Evolutionary conservation across 2,329 filamentous ascomycete genomes (phyloP).

Genomic region (Colletotrichum theobromicola): DNA sequence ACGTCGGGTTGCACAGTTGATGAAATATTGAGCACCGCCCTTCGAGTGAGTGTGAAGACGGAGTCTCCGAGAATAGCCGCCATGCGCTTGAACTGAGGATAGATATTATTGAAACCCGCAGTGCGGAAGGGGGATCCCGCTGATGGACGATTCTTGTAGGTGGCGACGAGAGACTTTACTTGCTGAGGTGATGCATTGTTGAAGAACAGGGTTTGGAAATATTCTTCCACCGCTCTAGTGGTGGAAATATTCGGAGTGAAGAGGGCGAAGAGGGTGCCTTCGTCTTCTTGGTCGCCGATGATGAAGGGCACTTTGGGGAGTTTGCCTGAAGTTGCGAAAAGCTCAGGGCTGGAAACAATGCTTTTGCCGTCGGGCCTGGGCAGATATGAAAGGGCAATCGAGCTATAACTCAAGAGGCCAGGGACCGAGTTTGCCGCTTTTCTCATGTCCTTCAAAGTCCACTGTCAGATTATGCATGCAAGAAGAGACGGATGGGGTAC

Average conservation of each 20-base stretch:
- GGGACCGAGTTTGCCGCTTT: slow-evolving; percentile 65
- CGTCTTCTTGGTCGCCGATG: slow-evolving; percentile 68
- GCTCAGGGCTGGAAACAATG: slow-evolving; percentile 59
- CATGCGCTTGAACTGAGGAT: slow-evolving; percentile 69
- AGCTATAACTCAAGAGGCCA: slow-evolving; percentile 57
- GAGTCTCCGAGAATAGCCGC: slow-evolving; percentile 68
- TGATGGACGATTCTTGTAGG: slow-evolving; percentile 54
- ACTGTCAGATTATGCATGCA: slow-evolving; percentile 59
- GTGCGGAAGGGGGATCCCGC: slow-evolving; percentile 68
- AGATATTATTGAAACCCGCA: slow-evolving; percentile 60
- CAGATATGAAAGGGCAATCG: slow-evolving; percentile 64
- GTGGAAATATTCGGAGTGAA: slow-evolving; percentile 63
- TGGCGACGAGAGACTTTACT: slow-evolving; percentile 53
- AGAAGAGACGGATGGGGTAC: slow-evolving; percentile 54
- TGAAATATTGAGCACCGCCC: slow-evolving; percentile 51
- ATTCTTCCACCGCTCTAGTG: slow-evolving; percentile 51
- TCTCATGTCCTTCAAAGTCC: slow-evolving; percentile 47
- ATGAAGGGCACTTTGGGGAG: slow-evolving; percentile 67
- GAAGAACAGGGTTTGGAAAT: slow-evolving; percentile 57
- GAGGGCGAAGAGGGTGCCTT: slow-evolving; percentile 69
- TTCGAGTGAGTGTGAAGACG: slow-evolving; percentile 50
- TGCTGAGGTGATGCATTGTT: slow-evolving; percentile 31
- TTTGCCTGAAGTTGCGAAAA: slow-evolving; percentile 48
- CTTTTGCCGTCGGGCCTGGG: slow-evolving; percentile 64
- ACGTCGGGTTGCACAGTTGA: slow-evolving; percentile 46